Evolutionary conservation across 352 stramenopile genomes (phyloP).

Genomic region (Pythium coloratum): DNA sequence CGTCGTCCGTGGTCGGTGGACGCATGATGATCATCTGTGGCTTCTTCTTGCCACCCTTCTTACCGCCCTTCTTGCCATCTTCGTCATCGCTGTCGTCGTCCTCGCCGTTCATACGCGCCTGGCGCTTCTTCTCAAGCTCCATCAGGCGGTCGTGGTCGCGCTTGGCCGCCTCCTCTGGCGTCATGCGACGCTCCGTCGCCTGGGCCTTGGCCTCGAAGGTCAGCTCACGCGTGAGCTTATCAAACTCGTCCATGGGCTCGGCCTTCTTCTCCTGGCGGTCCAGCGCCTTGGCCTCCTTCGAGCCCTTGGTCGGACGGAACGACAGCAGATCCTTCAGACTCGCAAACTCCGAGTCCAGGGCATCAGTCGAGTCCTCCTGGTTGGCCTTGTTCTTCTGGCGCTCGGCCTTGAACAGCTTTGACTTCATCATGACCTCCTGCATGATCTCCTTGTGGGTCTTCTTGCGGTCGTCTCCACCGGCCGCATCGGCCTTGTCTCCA

Average conservation of each 20-base stretch:
- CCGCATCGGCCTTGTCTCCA: slow-evolving; percentile 21
- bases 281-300: slow-evolving; percentile 58
- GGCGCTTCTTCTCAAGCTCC: slow-evolving; percentile 91
- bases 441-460: slow-evolving; percentile 90
- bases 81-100: slow-evolving; percentile 67
- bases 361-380: slow-evolving; percentile 78
- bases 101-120: slow-evolving; percentile 95
- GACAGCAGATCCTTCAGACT: slow-evolving; percentile 64
- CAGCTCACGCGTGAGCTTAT: slow-evolving; percentile 76
- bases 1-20: slow-evolving; percentile 82
- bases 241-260: slow-evolving; percentile 79
- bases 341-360: slow-evolving; percentile 73
- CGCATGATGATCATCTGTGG: slow-evolving; percentile 71
- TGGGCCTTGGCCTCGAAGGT: slow-evolving; percentile 92
- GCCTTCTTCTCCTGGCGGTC: slow-evolving; percentile 66
- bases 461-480: slow-evolving; percentile 38
- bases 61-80: slow-evolving; percentile 2
- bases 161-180: slow-evolving; percentile 92
- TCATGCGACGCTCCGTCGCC: slow-evolving; percentile 94
- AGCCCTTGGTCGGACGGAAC: slow-evolving; percentile 77
- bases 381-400: slow-evolving; percentile 84
- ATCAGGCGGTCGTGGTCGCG: slow-evolving; percentile 91
- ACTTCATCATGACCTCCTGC: slow-evolving; percentile 91
- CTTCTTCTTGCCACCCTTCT: slow-evolving; percentile 50
- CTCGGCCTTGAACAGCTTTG: slow-evolving; percentile 89